A percentile compares a stretch with the other conserved stretches of the same genome.
Conservation (phyloP, 73 alveolate genomes). For the Stentor roeselii region DNA sequence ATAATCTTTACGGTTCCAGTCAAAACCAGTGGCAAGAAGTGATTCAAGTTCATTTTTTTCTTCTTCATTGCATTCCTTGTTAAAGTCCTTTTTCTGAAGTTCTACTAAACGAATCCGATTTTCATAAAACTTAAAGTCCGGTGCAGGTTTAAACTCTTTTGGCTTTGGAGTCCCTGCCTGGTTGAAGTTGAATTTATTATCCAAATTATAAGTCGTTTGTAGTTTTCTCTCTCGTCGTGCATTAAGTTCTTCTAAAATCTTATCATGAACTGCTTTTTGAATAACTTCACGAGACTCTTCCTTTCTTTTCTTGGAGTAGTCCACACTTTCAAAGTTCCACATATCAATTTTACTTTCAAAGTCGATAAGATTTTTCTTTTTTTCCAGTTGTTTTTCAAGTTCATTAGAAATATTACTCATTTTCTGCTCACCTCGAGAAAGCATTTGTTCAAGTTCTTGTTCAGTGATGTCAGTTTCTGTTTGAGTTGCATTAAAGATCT, state of each 20-base stretch:
- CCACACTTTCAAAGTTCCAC: conserved; percentile 92
- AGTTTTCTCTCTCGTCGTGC: conserved; percentile 56
- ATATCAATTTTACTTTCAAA: conserved; percentile 53
- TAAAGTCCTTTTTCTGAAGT: conserved; percentile 65
- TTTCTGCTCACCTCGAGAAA: conserved; percentile 82
- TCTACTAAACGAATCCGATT: conserved; percentile 62
- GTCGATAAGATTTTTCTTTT: background rate
- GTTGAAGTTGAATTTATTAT: conserved; percentile 27
- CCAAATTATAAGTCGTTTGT: conserved; percentile 12
- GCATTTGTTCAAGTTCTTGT: background rate
- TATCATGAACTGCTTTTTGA: conserved; percentile 51
- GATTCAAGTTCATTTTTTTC: conserved; percentile 68
- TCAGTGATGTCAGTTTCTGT: background rate
- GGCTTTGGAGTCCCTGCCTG: conserved; percentile 11
- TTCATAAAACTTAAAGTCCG: conserved; percentile 73
- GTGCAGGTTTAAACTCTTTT: conserved; percentile 36
- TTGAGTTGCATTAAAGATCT: conserved; percentile 50
- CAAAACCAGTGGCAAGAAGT: conserved; percentile 65
- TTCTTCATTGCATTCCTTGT: conserved; percentile 52
- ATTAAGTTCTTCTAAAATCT: conserved; percentile 38
- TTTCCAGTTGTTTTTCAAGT: conserved; percentile 20
- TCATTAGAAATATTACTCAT: conserved; percentile 47
- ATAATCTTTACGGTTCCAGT: conserved; percentile 78
- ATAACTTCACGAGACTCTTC: conserved; percentile 70
- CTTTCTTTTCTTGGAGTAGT: conserved; percentile 75